phyloP scores from a whole-genome alignment of 148 eudicot genomes.

The Beta vulgaris region DNA sequence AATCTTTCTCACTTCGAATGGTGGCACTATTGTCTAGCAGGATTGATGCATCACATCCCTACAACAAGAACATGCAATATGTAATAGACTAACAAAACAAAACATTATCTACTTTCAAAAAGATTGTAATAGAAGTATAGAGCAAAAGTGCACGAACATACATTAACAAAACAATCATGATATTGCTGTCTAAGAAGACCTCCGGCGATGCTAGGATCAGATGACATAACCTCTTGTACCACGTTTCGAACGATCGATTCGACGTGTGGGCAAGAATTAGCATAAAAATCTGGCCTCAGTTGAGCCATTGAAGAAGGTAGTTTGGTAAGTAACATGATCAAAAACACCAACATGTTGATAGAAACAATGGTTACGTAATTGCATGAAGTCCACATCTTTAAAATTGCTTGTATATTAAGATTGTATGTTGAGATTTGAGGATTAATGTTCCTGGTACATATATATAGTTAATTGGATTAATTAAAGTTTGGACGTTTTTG shows the following conservation, averaged over 20 bases:
- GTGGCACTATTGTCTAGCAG: background rate
- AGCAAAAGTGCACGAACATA: background rate
- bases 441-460: background rate
- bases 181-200: background rate
- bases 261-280: background rate
- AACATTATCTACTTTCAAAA: no score
- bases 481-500: background rate
- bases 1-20: background rate
- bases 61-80: background rate
- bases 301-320: background rate
- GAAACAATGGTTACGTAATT: background rate
- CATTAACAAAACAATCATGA: slow-evolving; percentile 1
- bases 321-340: background rate
- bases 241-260: background rate
- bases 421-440: background rate
- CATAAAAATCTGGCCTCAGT: background rate
- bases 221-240: background rate
- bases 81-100: background rate
- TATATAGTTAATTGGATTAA: background rate
- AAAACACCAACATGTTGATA: background rate
- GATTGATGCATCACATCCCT: slow-evolving; percentile 6
- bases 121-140: no score
- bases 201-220: background rate
- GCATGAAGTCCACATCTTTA: background rate
- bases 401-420: background rate